Percentiles rank a stretch among this genome's conserved stretches.
phyloP scores from a whole-genome alignment of 352 stramenopile species.

The Pythium monospermum region DNA sequence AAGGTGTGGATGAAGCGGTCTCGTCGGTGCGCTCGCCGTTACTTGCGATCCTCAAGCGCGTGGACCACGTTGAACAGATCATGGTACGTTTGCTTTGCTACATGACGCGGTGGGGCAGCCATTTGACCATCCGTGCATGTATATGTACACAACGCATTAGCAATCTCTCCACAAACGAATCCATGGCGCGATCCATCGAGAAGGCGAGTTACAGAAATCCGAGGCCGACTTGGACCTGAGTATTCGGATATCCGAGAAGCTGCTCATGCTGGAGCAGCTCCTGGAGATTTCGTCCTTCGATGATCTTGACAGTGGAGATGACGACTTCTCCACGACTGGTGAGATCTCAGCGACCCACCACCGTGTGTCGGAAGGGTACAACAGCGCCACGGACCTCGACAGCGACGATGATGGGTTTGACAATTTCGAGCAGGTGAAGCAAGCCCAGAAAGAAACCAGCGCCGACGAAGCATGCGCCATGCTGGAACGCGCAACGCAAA shows the following conservation, averaged over 20 bases:
- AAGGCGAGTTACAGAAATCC: conserved; percentile 36
- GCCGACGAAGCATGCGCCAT: conserved; percentile 56
- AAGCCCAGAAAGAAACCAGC: conserved; percentile 26
- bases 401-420: conserved; percentile 61
- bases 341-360: no score
- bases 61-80: conserved; percentile 59
- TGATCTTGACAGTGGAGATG: background rate
- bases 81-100: conserved; percentile 29
- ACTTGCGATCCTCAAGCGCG: conserved; percentile 67
- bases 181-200: conserved; percentile 39
- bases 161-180: conserved; percentile 43
- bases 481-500: conserved; percentile 66
- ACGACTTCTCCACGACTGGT: background rate
- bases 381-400: conserved; percentile 20
- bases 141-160: background rate
- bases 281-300: conserved; percentile 52
- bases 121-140: no score
- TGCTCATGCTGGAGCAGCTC: conserved; percentile 70
- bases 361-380: background rate
- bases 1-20: conserved; percentile 81
- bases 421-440: conserved; percentile 62
- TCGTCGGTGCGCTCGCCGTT: conserved; percentile 72
- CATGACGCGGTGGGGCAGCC: no score
- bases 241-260: conserved; percentile 71
- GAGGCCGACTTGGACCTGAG: conserved; percentile 54